A percentile compares a stretch with the other conserved stretches of the same genome.
These are phyloP conservation scores for Tilletia horrida DNA, from an alignment of 1,284 basidiomycete species.

Conservation along the genomic window DNA sequence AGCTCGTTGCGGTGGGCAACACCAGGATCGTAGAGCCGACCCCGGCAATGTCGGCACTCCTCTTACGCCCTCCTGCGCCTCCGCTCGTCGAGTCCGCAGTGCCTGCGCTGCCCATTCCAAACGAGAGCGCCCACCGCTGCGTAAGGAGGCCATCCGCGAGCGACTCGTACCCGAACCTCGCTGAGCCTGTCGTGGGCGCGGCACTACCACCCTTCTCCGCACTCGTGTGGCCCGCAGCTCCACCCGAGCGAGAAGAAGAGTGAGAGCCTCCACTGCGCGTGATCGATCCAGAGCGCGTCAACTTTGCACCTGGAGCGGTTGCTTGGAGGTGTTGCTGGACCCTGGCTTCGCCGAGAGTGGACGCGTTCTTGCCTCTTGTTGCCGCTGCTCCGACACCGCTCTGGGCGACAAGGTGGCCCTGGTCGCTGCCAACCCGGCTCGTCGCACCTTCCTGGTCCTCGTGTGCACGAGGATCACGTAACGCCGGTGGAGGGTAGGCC, in stretches of 20 bases:
- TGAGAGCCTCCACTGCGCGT: neutral
- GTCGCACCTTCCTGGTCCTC: neutral
- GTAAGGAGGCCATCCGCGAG: neutral
- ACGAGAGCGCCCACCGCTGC: conserved; percentile 10
- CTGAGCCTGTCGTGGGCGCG: neutral
- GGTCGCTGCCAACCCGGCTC: neutral
- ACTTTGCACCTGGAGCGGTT: no score
- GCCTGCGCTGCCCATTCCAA: neutral
- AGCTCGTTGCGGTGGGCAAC: conserved; percentile 8
- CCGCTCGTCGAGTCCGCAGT: neutral
- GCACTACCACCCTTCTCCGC: neutral
- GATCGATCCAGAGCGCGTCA: neutral
- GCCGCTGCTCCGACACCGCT: no score
- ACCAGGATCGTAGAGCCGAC: neutral
- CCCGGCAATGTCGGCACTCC: neutral
- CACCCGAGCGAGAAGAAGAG: no score
- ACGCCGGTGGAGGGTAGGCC: neutral
- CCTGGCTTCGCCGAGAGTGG: no score
- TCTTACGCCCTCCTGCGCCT: neutral
- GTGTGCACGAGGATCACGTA: neutral
- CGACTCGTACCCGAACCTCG: neutral
- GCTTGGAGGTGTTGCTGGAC: no score
- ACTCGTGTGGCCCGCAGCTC: neutral
- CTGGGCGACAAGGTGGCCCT: neutral
- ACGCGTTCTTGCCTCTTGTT: no score